Evolutionary conservation across 2,329 filamentous ascomycete species (phyloP).

Genomic region (Fusarium sp.): DNA sequence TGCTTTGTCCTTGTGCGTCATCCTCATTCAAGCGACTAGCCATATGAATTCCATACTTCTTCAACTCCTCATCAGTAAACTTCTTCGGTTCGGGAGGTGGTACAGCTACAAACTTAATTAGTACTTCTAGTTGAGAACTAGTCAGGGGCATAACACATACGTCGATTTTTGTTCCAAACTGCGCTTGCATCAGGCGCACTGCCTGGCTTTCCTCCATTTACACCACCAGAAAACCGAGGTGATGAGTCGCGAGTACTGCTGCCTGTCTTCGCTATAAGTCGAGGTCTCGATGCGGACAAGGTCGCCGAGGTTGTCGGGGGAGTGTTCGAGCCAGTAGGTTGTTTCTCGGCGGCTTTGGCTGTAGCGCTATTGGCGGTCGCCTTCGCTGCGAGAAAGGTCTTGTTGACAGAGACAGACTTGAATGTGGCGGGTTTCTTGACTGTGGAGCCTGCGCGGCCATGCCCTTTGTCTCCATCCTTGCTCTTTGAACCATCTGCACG

Average conservation of each 20-base stretch:
- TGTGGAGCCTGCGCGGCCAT: conserved; percentile 69
- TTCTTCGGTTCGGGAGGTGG: conserved; percentile 80
- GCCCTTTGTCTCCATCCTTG: conserved; percentile 69
- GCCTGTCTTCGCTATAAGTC: conserved; percentile 81
- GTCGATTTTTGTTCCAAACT: conserved; percentile 92
- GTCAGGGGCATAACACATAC: conserved; percentile 62
- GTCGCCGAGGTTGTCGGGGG: conserved; percentile 61
- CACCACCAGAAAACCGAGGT: conserved; percentile 55
- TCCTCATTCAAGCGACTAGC: conserved; percentile 82
- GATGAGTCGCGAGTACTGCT: conserved; percentile 68
- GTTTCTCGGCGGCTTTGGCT: conserved; percentile 66
- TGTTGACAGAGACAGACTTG: conserved; percentile 88
- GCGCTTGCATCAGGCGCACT: conserved; percentile 77
- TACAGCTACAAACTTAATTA: conserved; percentile 60
- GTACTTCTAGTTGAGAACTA: conserved; percentile 17
- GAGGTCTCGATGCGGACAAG: conserved; percentile 71
- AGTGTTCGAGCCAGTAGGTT: conserved; percentile 60
- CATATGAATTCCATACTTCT: conserved; percentile 88
- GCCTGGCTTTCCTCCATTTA: conserved; percentile 70
- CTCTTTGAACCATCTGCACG: conserved; percentile 67
- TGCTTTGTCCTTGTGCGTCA: conserved; percentile 79
- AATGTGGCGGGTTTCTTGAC: conserved; percentile 83
- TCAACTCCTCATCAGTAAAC: conserved; percentile 87
- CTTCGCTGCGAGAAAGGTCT: conserved; percentile 84
- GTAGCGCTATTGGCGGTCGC: conserved; percentile 58